Evolutionary conservation across 495 filamentous ascomycete species (phyloP), one percentile per base, ranked within the genome.

Genomic region (Penicillium herquei): DNA sequence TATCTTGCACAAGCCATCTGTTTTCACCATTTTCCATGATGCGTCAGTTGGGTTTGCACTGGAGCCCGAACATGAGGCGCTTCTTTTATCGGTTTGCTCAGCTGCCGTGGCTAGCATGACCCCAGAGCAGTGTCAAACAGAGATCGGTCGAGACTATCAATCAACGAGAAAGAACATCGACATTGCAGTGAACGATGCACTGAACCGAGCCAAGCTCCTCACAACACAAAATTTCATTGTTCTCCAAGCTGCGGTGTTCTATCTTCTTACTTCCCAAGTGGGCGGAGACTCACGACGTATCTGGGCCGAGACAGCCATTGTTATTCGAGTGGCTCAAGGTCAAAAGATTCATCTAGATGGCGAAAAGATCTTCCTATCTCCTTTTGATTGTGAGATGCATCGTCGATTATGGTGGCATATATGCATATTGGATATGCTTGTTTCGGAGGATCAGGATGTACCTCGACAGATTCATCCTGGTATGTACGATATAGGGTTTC

Each of bases 371-470:
- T 69, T 71, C 0, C 65, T 87, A 2, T 58, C 70, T 1, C 84
- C 87, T 0, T 90, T 90, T 57, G 84, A 92, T 41, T 78, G 81
- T 11, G 90, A 94, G 61, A 87, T 91, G 74, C 78, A 90, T 30
- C 78, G 90, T 33, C 78, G 90, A 0, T 64, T 92, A 6, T 94
- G 90, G 84, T 91, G 88, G 82, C 83, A 87, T 34, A 77, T 94
- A 5, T 86, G 86, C 61, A 75, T 89, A 9, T 67, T 94, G 11
- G 90, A 94, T 58, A 73, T 85, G 7, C 78, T 88, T 12, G 84
- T 83, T 1, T 82, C 85, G 6, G 88, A 92, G 65, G 90, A 92
- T 54, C 84, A 90, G 61, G 89, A 87, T 0, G 84, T 82, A 42
- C 88, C 92, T 54, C 81, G 86, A 2, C 84, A 79, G 11, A 85